Conservation (phyloP, 441 rosid genomes). For the Arabidopsis lyrata region DNA sequence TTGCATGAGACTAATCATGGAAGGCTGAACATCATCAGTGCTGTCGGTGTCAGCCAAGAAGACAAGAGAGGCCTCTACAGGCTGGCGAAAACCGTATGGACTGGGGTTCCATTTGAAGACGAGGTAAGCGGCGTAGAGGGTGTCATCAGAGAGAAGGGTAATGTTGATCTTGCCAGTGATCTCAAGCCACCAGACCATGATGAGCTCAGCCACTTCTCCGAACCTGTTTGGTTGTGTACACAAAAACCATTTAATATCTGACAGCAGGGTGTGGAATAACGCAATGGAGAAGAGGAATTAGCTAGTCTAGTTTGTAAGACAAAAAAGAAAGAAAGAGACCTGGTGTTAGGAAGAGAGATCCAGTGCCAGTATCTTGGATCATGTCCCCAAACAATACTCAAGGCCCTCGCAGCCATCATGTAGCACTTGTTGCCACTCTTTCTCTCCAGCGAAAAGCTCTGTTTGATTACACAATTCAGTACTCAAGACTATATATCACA, state of each 20-base stretch:
- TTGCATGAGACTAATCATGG: conserved; percentile 36
- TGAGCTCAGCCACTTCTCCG: conserved; percentile 38
- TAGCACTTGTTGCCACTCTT: conserved; percentile 43
- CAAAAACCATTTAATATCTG: too few species aligned
- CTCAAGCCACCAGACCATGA: conserved; percentile 47
- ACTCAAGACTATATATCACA: not conserved
- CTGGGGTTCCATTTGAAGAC: conserved; percentile 35
- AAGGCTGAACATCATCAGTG: conserved; percentile 24
- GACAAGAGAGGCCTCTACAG: conserved; percentile 37
- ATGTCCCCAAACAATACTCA: conserved; percentile 50
- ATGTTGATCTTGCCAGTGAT: conserved; percentile 35
- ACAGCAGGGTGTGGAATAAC: not conserved
- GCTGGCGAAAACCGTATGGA: conserved; percentile 43
- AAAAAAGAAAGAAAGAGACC: conserved; percentile 15
- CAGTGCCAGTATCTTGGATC: conserved; percentile 48
- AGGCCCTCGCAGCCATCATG: conserved; percentile 49
- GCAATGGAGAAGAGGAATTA: not conserved
- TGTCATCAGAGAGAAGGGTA: conserved; percentile 40
- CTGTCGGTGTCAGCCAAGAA: conserved; percentile 33
- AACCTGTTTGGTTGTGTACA: conserved; percentile 22
- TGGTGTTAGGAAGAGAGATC: conserved; percentile 45
- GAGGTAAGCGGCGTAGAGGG: conserved; percentile 41
- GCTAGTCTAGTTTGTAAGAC: not conserved
- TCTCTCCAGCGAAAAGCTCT: conserved; percentile 55
- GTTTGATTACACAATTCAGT: not conserved